A percentile compares a stretch with the other conserved stretches of the same genome.
phyloP scores from a whole-genome alignment of 805 yeast species.

The Monosporozyma servazzii region DNA sequence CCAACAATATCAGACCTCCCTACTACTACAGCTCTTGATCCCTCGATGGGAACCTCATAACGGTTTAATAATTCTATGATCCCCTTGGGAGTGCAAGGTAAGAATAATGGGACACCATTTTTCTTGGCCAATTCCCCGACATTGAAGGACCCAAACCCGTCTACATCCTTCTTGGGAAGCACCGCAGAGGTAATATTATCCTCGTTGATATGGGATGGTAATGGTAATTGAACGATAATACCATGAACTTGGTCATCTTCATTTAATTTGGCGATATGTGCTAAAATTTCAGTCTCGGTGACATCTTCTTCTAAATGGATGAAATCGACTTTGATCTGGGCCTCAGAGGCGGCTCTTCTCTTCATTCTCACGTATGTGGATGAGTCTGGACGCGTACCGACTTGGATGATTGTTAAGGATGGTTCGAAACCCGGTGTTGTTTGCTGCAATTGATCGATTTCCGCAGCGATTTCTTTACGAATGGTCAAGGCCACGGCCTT shows the following conservation, averaged over 20 bases:
- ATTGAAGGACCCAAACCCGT: slow-evolving; percentile 72
- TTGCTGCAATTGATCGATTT: slow-evolving; percentile 38
- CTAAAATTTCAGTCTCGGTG: slow-evolving; percentile 47
- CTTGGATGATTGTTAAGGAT: slow-evolving; percentile 68
- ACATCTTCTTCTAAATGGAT: slow-evolving; percentile 48
- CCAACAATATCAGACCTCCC: slow-evolving; percentile 87
- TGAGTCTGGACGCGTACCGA: slow-evolving; percentile 71
- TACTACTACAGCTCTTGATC: slow-evolving; percentile 68
- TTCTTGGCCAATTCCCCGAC: slow-evolving; percentile 69
- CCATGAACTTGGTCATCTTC: slow-evolving; percentile 57
- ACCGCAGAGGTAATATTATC: slow-evolving; percentile 60
- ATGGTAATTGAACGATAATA: slow-evolving; percentile 65
- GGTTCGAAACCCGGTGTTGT: slow-evolving; percentile 51
- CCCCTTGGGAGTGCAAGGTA: slow-evolving; percentile 83
- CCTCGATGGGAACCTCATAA: slow-evolving; percentile 46
- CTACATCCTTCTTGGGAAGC: slow-evolving; percentile 62
- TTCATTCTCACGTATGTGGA: slow-evolving; percentile 77
- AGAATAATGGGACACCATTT: slow-evolving; percentile 59
- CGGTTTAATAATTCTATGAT: slow-evolving; percentile 54
- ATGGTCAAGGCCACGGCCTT: slow-evolving; percentile 45
- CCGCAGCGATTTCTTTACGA: slow-evolving; percentile 43
- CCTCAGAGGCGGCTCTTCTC: slow-evolving; percentile 77
- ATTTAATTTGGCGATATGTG: slow-evolving; percentile 47
- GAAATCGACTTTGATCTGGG: slow-evolving; percentile 68
- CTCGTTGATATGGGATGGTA: slow-evolving; percentile 64